Evolutionary conservation across 2,329 filamentous ascomycete species (phyloP).

Genomic region (Aspergillus pseudoterreus): DNA sequence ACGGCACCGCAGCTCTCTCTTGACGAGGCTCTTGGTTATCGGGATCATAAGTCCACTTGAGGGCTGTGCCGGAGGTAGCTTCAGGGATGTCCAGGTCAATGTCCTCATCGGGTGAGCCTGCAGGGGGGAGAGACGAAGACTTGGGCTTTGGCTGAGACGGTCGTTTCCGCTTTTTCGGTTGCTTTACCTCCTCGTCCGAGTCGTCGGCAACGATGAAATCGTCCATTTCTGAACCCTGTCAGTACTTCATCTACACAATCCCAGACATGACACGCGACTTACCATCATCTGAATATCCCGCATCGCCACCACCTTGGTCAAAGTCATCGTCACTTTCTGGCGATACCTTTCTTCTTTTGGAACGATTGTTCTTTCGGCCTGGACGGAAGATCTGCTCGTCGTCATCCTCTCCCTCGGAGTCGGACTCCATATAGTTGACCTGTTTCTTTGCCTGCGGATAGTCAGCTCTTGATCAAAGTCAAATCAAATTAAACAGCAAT

Average conservation of each 20-base stretch:
- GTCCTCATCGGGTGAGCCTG: conserved; percentile 53
- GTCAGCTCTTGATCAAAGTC: neutral
- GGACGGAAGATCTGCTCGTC: conserved; percentile 68
- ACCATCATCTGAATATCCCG: conserved; percentile 45
- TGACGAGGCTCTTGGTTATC: conserved; percentile 52
- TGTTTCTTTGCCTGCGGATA: conserved; percentile 53
- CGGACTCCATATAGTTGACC: conserved; percentile 77
- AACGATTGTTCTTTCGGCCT: conserved; percentile 43
- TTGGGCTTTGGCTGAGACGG: conserved; percentile 41
- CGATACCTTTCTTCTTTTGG: conserved; percentile 61
- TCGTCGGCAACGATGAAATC: conserved; percentile 88
- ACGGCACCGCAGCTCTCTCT: conserved; percentile 40
- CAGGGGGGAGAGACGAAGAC: conserved; percentile 41
- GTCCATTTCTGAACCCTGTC: conserved; percentile 63
- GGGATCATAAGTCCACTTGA: conserved; percentile 76
- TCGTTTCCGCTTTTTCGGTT: conserved; percentile 70
- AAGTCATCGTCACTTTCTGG: conserved; percentile 68
- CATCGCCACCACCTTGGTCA: conserved; percentile 54
- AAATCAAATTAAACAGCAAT: neutral
- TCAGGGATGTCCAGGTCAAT: conserved; percentile 54
- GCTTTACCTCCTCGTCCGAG: conserved; percentile 64
- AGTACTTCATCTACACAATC: neutral
- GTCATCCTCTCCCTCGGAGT: conserved; percentile 65
- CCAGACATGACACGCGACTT: conserved; percentile 27
- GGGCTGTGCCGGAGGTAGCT: conserved; percentile 64